Percentiles rank a stretch among this genome's conserved stretches.
Conservation (phyloP, 441 rosid species). For the Erodium trifolium region DNA sequence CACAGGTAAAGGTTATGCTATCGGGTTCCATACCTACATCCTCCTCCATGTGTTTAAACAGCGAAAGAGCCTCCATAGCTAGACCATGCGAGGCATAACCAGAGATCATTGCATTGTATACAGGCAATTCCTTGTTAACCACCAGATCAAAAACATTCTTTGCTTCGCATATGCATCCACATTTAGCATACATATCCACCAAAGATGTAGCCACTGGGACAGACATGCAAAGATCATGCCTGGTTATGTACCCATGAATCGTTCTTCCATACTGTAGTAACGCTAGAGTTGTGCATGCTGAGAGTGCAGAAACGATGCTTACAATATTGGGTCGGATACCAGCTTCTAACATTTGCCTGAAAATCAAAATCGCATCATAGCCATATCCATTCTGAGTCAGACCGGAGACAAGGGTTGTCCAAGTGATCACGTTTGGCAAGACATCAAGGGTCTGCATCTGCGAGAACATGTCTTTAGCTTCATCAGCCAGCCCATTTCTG, state of each 20-base stretch:
- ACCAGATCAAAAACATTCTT: conserved; percentile 28
- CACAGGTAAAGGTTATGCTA: conserved; percentile 36
- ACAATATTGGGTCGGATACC: conserved; percentile 41
- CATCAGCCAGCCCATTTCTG: conserved; percentile 37
- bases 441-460: conserved; percentile 51
- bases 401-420: conserved; percentile 57
- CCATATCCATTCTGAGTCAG: conserved; percentile 40
- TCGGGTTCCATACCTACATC: conserved; percentile 33
- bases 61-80: conserved; percentile 30
- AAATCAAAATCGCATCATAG: conserved; percentile 33
- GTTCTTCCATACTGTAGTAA: conserved; percentile 40
- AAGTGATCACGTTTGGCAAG: conserved; percentile 40
- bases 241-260: conserved; percentile 42
- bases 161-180: conserved; percentile 41
- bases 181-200: conserved; percentile 55
- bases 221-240: conserved; percentile 29
- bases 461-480: conserved; percentile 53
- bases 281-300: conserved; percentile 38
- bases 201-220: conserved; percentile 36
- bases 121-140: conserved; percentile 25
- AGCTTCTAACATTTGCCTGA: conserved; percentile 46
- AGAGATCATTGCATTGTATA: conserved; percentile 44
- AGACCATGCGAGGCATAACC: conserved; percentile 36
- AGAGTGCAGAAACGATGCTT: conserved; percentile 40
- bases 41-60: conserved; percentile 24